Percentiles rank a stretch among this genome's conserved stretches.
Evolutionary conservation across 805 yeast species (phyloP).

Genomic region (Metschnikowia lochheadii): DNA sequence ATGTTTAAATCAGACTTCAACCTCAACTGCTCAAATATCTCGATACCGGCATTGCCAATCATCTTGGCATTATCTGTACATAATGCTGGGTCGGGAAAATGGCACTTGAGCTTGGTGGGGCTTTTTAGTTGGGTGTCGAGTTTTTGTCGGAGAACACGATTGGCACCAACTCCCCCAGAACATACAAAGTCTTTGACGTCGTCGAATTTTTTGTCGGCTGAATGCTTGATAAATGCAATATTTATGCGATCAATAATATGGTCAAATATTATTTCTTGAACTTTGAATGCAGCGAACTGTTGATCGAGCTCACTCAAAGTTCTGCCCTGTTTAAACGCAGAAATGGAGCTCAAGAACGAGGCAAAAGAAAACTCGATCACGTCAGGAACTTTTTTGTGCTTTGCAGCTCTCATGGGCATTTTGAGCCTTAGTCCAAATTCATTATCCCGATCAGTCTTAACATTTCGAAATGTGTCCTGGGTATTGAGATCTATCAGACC

Average conservation of each 20-base stretch:
- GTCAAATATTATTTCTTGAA: conserved; percentile 64
- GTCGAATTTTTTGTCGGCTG: conserved; percentile 26
- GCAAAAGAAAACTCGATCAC: conserved; percentile 64
- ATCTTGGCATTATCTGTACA: conserved; percentile 95
- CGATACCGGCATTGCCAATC: conserved; percentile 98
- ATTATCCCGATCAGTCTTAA: conserved; percentile 20
- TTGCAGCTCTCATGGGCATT: conserved; percentile 32
- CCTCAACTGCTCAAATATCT: conserved; percentile 58
- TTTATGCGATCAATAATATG: conserved; percentile 68
- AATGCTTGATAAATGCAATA: conserved; percentile 42
- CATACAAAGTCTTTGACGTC: conserved; percentile 59
- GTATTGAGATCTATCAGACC: conserved; percentile 25
- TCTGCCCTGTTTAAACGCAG: conserved; percentile 29
- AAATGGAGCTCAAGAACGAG: conserved; percentile 59
- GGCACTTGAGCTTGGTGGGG: conserved; percentile 30
- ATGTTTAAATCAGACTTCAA: conserved; percentile 49
- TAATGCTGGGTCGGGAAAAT: conserved; percentile 64
- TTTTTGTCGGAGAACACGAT: conserved; percentile 49
- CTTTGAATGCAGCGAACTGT: conserved; percentile 50
- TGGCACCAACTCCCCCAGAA: conserved; percentile 95
- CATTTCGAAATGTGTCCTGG: conserved; percentile 17
- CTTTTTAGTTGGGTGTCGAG: conserved; percentile 36
- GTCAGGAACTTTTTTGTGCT: conserved; percentile 26
- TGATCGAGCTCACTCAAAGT: conserved; percentile 41
- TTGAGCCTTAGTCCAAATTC: conserved; percentile 25